Percentiles rank a stretch among this genome's conserved stretches.
Conservation (phyloP, 257 asterid species). For the Linderniella brevidens region DNA sequence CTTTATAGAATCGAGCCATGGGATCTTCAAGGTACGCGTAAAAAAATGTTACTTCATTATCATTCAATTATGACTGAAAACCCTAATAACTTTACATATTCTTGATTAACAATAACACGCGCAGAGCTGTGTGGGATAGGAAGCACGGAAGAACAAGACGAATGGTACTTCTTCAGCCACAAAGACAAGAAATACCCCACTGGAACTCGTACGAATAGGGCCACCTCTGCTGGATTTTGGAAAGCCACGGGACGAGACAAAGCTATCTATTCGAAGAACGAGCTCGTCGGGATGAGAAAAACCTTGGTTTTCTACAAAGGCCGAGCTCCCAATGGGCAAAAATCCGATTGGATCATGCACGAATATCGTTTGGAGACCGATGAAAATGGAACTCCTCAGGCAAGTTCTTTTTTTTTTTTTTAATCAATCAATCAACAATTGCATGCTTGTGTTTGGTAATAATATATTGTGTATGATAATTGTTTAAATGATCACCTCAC, state of each 20-base stretch:
- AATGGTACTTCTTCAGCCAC: constrained; percentile 79
- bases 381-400: constrained; percentile 60
- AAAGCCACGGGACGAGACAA: constrained; percentile 86
- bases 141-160: constrained; percentile 40
- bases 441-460: background rate
- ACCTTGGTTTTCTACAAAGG: constrained; percentile 68
- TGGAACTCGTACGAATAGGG: constrained; percentile 67
- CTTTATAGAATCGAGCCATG: constrained; percentile 62
- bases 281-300: constrained; percentile 72
- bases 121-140: constrained; percentile 62
- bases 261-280: constrained; percentile 48
- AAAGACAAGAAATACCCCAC: constrained; percentile 75
- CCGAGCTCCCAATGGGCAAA: constrained; percentile 74
- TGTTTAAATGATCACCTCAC: background rate
- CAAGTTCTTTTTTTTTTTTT: constrained; percentile 13
- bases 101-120: no score
- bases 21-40: constrained; percentile 53
- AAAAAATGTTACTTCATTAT: no score
- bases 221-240: constrained; percentile 76
- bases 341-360: constrained; percentile 82
- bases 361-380: constrained; percentile 65
- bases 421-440: background rate
- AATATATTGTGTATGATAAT: background rate
- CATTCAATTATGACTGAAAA: no score
- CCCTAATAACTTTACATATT: no score